Percentiles rank a stretch among this genome's conserved stretches.
These are phyloP conservation scores for Coemansia sp. DNA, from an alignment of 192 early-diverging fungal genomes.

Conservation along the genomic window DNA sequence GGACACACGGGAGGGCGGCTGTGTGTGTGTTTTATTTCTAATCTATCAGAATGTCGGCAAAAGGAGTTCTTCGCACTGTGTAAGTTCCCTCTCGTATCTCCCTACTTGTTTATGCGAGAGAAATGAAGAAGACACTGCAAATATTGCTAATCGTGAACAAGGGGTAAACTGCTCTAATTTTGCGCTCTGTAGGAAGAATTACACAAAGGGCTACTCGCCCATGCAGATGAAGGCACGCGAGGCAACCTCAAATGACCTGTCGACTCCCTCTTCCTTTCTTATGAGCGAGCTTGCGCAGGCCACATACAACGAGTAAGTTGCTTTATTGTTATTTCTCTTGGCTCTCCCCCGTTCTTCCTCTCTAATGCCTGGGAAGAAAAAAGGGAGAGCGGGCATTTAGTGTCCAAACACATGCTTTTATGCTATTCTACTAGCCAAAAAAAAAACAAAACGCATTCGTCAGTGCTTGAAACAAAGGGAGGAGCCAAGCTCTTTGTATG, in stretches of 20 bases:
- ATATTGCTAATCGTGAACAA: neutral
- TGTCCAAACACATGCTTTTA: no score
- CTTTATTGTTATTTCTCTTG: neutral
- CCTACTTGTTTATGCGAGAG: neutral
- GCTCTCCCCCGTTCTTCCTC: neutral
- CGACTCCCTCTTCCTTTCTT: slow-evolving; percentile 70
- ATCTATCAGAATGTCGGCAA: slow-evolving; percentile 26
- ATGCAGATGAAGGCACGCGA: slow-evolving; percentile 89
- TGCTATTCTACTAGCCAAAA: no score
- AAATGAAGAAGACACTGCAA: neutral
- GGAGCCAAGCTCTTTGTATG: no score
- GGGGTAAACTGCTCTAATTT: no score
- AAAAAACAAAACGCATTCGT: no score
- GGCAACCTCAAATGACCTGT: slow-evolving; percentile 77
- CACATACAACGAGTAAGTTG: slow-evolving; percentile 80
- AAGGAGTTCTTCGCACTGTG: slow-evolving; percentile 43
- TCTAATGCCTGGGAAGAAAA: neutral
- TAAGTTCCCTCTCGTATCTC: slow-evolving; percentile 15
- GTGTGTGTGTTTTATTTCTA: neutral
- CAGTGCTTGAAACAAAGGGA: no score
- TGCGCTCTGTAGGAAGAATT: slow-evolving; percentile 70
- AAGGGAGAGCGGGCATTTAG: neutral
- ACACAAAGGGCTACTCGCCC: slow-evolving; percentile 87
- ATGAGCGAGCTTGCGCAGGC: slow-evolving; percentile 87
- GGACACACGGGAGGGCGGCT: neutral